Conservation (phyloP, 164 flowering plant genomes). For the Chimonanthus praecox region DNA sequence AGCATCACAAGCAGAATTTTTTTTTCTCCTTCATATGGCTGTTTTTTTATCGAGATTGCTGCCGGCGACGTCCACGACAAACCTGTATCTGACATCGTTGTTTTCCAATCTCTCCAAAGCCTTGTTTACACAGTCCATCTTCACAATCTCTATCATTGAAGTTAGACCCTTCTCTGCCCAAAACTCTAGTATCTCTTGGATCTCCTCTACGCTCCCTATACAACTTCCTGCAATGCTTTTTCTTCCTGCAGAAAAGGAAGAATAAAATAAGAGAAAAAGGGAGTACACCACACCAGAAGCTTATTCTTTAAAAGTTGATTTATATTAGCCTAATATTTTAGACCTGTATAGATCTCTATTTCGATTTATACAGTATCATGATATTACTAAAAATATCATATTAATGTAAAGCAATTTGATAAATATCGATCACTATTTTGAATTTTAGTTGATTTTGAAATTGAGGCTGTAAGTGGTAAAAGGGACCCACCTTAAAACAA, state of each 20-base stretch:
- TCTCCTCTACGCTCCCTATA: slow-evolving; percentile 50
- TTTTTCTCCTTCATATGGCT: not conserved
- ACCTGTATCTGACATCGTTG: slow-evolving; percentile 52
- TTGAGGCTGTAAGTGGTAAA: no score
- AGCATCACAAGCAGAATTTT: not conserved
- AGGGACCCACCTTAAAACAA: no score
- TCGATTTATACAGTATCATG: not conserved
- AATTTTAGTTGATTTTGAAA: no score
- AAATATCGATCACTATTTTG: no score
- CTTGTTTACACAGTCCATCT: slow-evolving; percentile 42
- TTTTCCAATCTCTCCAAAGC: slow-evolving; percentile 52
- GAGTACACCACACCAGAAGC: not conserved
- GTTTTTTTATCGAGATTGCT: slow-evolving; percentile 22
- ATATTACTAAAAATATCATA: not conserved
- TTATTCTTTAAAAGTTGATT: not conserved
- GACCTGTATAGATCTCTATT: no score
- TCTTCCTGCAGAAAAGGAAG: slow-evolving; percentile 19
- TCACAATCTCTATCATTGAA: slow-evolving; percentile 41
- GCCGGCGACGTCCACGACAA: slow-evolving; percentile 45
- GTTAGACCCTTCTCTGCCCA: slow-evolving; percentile 38
- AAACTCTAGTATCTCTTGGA: slow-evolving; percentile 40
- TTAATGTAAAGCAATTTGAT: no score
- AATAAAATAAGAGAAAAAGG: not conserved
- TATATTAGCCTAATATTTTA: no score
- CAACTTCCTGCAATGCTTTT: slow-evolving; percentile 41